Evolutionary conservation across 2,329 filamentous ascomycete species (phyloP), one percentile per base, ranked within the genome.

Genomic region (Metarhizium anisopliae): DNA sequence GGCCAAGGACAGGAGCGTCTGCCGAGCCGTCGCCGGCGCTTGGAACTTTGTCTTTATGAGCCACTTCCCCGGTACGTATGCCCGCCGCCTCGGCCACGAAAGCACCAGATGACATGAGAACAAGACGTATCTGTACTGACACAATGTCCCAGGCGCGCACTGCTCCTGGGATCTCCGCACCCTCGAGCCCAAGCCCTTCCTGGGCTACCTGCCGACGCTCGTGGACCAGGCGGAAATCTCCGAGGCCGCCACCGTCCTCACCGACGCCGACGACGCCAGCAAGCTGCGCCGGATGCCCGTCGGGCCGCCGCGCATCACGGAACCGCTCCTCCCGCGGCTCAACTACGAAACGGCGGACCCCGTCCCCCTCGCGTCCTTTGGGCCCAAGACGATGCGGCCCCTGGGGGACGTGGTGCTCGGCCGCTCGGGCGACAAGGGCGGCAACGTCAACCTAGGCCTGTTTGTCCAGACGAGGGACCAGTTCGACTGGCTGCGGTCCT

Each of bases 401-500:
- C 61, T 71, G 0, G 68, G 68, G 0, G 64, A 69, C 36, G 55
- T 70, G 6, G 66, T 63, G 2, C 61, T 67, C 3, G 67, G 58
- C 3, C 60, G 68, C 6, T 69, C 68, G 0, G 67, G 68, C 6
- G 75, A 78, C 58, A 78, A 77, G 58, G 73, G 69, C 0, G 67
- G 67, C 2, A 71, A 77, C 59, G 64, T 69, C 47, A 78, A 77
- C 55, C 63, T 76, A 18, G 75, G 74, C 3, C 65, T 77, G 53
- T 81, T 75, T 61, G 73, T 76, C 4, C 66, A 71, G n/a, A 64
- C 68, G 38, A 60, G 62, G 1, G 70, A 74, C 54, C 73, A 77
- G 61, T 79, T 71, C 65, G 67, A 74, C 16, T 77, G 75, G 75
- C 62, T 77, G 14, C 69, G 73, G 30, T 63, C 63, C 3, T 64